Evolutionary conservation across 306 rosid genomes (phyloP).

Genomic region (Senna siamea): DNA sequence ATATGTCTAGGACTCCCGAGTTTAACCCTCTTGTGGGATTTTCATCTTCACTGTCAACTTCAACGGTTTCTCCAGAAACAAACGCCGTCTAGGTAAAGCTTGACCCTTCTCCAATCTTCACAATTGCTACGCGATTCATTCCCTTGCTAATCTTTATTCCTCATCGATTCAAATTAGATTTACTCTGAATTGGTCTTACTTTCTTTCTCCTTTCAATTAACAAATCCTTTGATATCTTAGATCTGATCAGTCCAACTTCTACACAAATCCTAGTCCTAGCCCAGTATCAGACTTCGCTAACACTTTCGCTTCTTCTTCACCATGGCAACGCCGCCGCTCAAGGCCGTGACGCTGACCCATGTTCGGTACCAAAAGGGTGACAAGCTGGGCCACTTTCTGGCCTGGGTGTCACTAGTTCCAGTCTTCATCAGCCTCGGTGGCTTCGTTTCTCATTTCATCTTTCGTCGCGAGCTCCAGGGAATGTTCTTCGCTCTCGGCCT

Average conservation of each 20-base stretch:
- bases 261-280: not conserved
- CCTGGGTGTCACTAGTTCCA: constrained; percentile 86
- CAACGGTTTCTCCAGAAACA: not conserved
- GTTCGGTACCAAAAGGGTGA: constrained; percentile 82
- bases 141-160: not conserved
- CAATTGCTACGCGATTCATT: not conserved
- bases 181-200: not conserved
- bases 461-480: constrained; percentile 94
- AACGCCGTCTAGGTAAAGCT: not conserved
- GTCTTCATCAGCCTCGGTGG: constrained; percentile 89
- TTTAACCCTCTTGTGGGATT: not conserved
- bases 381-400: constrained; percentile 71
- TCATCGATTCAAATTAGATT: not conserved
- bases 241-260: not conserved
- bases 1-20: not conserved
- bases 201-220: not conserved
- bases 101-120: not conserved
- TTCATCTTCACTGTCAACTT: not conserved
- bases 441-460: constrained; percentile 80
- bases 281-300: not conserved
- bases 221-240: not conserved
- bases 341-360: constrained; percentile 83
- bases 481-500: constrained; percentile 83
- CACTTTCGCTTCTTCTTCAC: not conserved
- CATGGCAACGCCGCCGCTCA: constrained; percentile 47